phyloP scores from a whole-genome alignment of 352 stramenopile genomes.

The Plasmopara halstedii region DNA sequence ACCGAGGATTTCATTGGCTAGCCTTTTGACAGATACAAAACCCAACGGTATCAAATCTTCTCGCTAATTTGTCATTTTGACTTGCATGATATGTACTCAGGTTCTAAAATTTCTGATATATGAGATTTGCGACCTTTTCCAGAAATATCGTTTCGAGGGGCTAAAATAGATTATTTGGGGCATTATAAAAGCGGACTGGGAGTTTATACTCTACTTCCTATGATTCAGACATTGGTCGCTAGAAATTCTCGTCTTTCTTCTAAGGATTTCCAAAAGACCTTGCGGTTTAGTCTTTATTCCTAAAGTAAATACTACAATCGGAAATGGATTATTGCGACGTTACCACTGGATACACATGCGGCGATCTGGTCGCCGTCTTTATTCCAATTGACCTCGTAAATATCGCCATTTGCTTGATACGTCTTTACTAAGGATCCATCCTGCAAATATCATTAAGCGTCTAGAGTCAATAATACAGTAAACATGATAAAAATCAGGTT shows the following conservation, averaged over 20 bases:
- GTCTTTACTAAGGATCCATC: constrained; percentile 76
- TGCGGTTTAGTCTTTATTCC: constrained; percentile 22
- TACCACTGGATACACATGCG: constrained; percentile 78
- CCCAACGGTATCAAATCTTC: too few species aligned
- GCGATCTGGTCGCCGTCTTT: constrained; percentile 79
- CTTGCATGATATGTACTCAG: too few species aligned
- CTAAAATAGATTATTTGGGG: too few species aligned
- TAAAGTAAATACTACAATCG: constrained; percentile 83
- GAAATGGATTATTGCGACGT: constrained; percentile 87
- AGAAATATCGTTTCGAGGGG: too few species aligned
- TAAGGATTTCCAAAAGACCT: constrained; percentile 8
- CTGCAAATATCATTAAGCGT: too few species aligned
- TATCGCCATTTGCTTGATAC: constrained; percentile 91
- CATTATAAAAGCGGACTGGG: too few species aligned
- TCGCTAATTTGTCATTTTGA: too few species aligned
- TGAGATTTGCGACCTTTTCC: too few species aligned
- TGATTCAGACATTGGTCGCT: constrained; percentile 18
- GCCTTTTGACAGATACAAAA: too few species aligned
- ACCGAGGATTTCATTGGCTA: too few species aligned
- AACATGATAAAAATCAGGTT: constrained; percentile 27
- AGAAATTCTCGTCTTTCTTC: constrained; percentile 15
- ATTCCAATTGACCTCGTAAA: constrained; percentile 99
- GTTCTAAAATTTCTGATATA: too few species aligned
- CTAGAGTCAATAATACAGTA: too few species aligned
- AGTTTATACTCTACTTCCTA: constrained; percentile 33